Base-by-base conservation (phyloP, 1,139 yeast species). In the Taphrina communis region DNA sequence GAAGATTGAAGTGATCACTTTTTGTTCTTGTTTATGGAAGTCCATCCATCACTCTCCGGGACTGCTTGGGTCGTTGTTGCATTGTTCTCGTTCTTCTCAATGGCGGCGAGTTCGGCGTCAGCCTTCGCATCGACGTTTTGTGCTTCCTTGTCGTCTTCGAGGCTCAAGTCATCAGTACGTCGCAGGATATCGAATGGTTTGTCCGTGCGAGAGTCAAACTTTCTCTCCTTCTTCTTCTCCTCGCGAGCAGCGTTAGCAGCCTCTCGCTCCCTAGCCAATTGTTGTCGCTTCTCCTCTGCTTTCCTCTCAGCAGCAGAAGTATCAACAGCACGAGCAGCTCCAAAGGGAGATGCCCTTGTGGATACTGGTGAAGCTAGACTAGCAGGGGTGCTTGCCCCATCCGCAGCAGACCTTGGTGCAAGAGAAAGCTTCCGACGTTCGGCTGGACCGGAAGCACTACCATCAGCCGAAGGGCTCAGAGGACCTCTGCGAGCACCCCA, bases 21-120 rank as follows among this genome's bases (percentile, higher is more conserved):
- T 50, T 66, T 65, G 39, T 73, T 74, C 75, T 85, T 84, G 74
- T 85, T 83, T 73, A 86, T 90, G 74, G 84, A 85, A 78, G 86
- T 86, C 90, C 90, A 87, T 62, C 86, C 89, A 70, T 81, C 88
- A 69, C 78, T 79, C 61, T 80, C 82, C 39, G 74, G 73, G 12
- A 80, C 76, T 39, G 82, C 73, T 68, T 82, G 84, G 72, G 83
- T 78, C n/a, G 78, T 77, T 57, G 79, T 74, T 36, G 77, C 76
- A 53, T 76, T 78, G 58, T 74, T 75, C 9, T 65, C 70, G 50
- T 72, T 73, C 53, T 73, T 74, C 70, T 69, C 73, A 65, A 76
- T 76, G 66, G 70, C 71, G 42, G 73, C 72, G n/a, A 66, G 73
- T 52, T 71, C 72, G 36, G 72, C 72, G 44, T 65, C 69, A 14